phyloP scores from a whole-genome alignment of 371 early-diverging fungal species.

The Rhizopus delemar region DNA sequence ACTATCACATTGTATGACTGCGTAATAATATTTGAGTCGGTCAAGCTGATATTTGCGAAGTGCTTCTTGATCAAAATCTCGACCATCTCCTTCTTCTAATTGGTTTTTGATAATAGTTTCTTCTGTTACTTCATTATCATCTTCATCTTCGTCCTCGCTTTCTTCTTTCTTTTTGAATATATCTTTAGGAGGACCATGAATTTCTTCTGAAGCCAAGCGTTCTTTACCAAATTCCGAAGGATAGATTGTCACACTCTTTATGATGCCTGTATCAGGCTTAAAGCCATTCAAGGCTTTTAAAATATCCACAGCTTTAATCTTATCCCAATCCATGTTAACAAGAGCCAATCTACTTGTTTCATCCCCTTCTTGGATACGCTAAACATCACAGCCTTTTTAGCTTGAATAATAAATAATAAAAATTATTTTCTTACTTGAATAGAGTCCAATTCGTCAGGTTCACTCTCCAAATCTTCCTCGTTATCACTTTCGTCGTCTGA shows the following conservation, averaged over 20 bases:
- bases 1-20: conserved; percentile 91
- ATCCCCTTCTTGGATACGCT: conserved; percentile 77
- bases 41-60: conserved; percentile 94
- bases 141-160: conserved; percentile 40
- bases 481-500: conserved; percentile 56
- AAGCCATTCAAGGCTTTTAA: conserved; percentile 86
- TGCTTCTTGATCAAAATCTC: conserved; percentile 83
- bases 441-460: conserved; percentile 56
- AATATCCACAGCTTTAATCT: conserved; percentile 85
- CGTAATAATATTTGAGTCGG: conserved; percentile 92
- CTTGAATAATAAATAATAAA: conserved; percentile 53
- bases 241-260: conserved; percentile 84
- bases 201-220: conserved; percentile 72
- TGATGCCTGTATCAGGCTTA: conserved; percentile 74
- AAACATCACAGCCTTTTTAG: conserved; percentile 53
- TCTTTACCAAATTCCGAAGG: conserved; percentile 97
- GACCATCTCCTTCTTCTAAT: conserved; percentile 57
- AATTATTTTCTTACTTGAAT: conserved; percentile 16
- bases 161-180: conserved; percentile 57
- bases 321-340: conserved; percentile 97
- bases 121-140: conserved; percentile 55
- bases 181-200: conserved; percentile 84
- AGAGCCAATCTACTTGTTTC: conserved; percentile 88
- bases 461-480: conserved; percentile 49
- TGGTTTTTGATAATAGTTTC: conserved; percentile 54